A percentile compares a stretch with the other conserved stretches of the same genome.
Conservation (phyloP, 2,329 filamentous ascomycete species). For the Fusarium ramigenum region DNA sequence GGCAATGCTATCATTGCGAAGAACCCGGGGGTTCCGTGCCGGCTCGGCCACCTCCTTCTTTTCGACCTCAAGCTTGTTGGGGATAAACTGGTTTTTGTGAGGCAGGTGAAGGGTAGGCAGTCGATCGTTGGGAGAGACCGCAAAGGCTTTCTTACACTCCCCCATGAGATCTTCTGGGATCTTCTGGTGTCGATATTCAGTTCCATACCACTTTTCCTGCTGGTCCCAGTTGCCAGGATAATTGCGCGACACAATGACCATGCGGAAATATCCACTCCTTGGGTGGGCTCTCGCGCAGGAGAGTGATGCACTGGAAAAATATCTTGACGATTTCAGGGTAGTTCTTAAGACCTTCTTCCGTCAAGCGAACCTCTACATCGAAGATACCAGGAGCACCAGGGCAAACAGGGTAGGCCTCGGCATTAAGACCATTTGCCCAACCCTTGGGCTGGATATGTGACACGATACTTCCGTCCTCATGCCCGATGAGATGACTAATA, state of each 20-base stretch:
- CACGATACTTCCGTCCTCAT: constrained; percentile 92
- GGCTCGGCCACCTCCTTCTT: constrained; percentile 89
- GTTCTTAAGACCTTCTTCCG: constrained; percentile 81
- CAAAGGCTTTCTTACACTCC: constrained; percentile 72
- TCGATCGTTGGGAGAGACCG: constrained; percentile 65
- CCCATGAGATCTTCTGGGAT: constrained; percentile 80
- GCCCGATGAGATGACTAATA: constrained; percentile 87
- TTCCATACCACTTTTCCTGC: constrained; percentile 98
- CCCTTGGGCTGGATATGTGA: constrained; percentile 90
- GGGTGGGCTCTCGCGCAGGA: constrained; percentile 81
- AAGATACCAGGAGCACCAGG: constrained; percentile 82
- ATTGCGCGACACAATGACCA: constrained; percentile 84
- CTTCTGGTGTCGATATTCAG: constrained; percentile 86
- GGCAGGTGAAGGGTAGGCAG: constrained; percentile 83
- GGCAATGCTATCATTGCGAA: constrained; percentile 82
- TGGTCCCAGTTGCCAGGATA: constrained; percentile 85
- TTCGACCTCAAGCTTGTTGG: constrained; percentile 90
- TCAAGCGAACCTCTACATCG: constrained; percentile 80
- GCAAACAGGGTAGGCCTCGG: constrained; percentile 79
- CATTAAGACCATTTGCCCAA: constrained; percentile 85
- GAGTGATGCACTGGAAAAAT: constrained; percentile 90
- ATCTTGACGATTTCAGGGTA: constrained; percentile 85
- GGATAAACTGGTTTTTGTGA: constrained; percentile 95
- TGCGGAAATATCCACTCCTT: constrained; percentile 94
- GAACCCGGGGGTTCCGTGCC: constrained; percentile 77